Evolutionary conservation across 1,139 yeast species (phyloP), one percentile per base, ranked within the genome.

Genomic region (Eremothecium sinecaudum): DNA sequence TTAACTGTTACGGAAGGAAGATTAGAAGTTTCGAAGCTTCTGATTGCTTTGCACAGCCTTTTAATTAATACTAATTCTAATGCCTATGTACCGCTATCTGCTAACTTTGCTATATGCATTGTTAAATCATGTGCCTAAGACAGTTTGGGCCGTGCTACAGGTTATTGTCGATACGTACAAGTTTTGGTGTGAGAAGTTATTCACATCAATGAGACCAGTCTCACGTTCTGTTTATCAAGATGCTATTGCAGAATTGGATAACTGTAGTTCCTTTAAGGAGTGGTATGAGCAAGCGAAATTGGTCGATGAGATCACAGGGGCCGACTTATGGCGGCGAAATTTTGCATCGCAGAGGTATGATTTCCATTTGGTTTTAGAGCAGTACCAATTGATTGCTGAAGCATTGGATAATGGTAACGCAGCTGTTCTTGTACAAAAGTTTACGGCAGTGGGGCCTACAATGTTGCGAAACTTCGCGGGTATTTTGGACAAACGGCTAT

Each of bases 401-500:
- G 90, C 94, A 1, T 61, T 93, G 34, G 59, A 66, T 11, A 62
- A 65, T 7, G 71, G 69, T n/a, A 79, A 83, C 49, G 61, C 73
- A 2, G 69, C 67, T 17, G 59, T 64, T 26, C 65, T 90, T 18
- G 70, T 81, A 62, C 78, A 83, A 17, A 63, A 81, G 28, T 68
- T 90, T 31, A 63, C 95, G 29, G 80, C 94, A 0, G 94, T 95
- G 0, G 66, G 66, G 2, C 70, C 61, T 1, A 49, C 56, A 16
- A 57, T 84, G 48, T 62, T 90, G 31, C 63, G 98, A 20, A 90
- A 90, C 53, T 80, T 90, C 60, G 98, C 95, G 6, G 93, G 95
- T 1, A 82, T 90, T 4, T 73, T 93, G 2, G 84, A 80, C 46
- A 78, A 79, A 46, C 70, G 79, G 36, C 62, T 90, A 27, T 90